Conservation (phyloP, 1,284 basidiomycete genomes). For the Acaromyces ingoldii region DNA sequence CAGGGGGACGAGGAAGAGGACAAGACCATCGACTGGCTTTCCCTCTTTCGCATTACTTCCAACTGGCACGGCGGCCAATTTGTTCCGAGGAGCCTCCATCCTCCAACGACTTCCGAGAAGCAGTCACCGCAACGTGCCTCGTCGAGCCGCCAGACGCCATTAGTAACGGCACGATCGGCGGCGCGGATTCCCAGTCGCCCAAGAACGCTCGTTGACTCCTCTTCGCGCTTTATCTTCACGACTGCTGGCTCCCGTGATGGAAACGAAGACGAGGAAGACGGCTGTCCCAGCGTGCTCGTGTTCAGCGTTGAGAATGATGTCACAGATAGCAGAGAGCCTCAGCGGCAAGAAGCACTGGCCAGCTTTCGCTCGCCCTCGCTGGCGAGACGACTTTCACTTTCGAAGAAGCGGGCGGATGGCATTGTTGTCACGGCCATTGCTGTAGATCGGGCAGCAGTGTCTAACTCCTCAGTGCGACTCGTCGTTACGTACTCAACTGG, state of each 20-base stretch:
- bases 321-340: too few relatives aligned
- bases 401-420: background rate
- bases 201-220: background rate
- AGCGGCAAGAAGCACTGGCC: background rate
- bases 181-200: background rate
- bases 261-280: background rate
- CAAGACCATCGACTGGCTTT: background rate
- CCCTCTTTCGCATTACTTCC: background rate
- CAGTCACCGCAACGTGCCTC: background rate
- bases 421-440: slow-evolving; percentile 2
- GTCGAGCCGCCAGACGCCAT: background rate
- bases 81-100: too few relatives aligned
- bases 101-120: too few relatives aligned
- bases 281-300: background rate
- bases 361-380: background rate
- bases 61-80: slow-evolving; percentile 3
- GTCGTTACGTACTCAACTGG: background rate
- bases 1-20: background rate
- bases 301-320: background rate
- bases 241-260: too few relatives aligned
- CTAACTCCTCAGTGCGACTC: background rate
- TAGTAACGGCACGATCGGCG: background rate
- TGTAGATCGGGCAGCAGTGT: background rate
- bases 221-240: background rate
- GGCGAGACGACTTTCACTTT: too few relatives aligned